Base-by-base conservation (phyloP, 768 basidiomycete genomes). In the Pulveroboletus sp. region DNA sequence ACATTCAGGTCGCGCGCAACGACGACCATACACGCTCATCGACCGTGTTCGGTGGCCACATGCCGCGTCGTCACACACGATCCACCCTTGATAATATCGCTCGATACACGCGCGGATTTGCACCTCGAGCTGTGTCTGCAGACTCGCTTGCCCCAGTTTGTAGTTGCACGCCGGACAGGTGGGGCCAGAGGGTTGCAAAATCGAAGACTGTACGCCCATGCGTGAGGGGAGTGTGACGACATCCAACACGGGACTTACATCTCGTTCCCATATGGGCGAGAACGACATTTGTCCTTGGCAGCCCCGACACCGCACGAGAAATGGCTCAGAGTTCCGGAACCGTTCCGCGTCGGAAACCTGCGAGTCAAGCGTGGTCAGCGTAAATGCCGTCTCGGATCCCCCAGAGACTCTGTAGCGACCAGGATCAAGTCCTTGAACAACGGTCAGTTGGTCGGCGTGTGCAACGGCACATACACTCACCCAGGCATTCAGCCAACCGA, bases 401-500 rank as follows among this genome's bases (percentile, higher is more conserved):
- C 68, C 69, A 50, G 71, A 59, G 57, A 45, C 59, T 47, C 71
- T 75, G 57, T 79, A 87, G 19, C 80, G 77, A 14, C 67, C 65
- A n/a, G 87, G 78, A 62, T 82, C 79, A 49, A 82, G 69, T 14
- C 86, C 85, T 85, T 14, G 1, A 13, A 25, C 20, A 29, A 24
- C 17, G 12, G 17, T 54, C 40, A 53, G 46, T 50, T 33, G 21
- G 45, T 13, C 14, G n/a, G 8, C 8, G 3, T 6, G 10, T 19
- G 7, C 2, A 35, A 25, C 5, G 7, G 8, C 19, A 33, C 24
- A 53, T 27, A 14, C 19, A 66, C 78, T 44, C 63, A 92, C 94
- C 95, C 6, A 99, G 81, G 65, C 93, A 97, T 71, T 98, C 95
- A 0, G 97, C 97, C 19, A 99, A 72, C 31, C 94, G 80, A 7